Conservation (phyloP, 2,329 filamentous ascomycete species). For the Rhexocercosporidium sp. region DNA sequence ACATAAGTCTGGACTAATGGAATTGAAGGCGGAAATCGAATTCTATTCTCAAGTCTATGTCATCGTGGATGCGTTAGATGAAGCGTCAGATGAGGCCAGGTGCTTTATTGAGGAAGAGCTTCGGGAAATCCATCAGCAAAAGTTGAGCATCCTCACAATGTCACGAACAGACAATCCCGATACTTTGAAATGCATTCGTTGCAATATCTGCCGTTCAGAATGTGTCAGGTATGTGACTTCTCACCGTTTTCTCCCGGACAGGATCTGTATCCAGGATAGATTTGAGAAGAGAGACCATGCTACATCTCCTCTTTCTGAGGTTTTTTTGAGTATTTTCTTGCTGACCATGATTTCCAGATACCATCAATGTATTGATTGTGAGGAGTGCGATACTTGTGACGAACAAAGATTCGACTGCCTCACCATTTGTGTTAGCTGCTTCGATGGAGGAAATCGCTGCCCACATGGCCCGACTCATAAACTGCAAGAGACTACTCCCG, state of each 20-base stretch:
- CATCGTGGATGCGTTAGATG: constrained; percentile 30
- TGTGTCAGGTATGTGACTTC: neutral
- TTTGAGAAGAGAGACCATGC: too few relatives aligned
- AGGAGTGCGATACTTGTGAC: neutral
- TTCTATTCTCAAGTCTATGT: constrained; percentile 30
- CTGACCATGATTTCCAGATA: neutral
- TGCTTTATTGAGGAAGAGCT: constrained; percentile 19
- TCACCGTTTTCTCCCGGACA: neutral
- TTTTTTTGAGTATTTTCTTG: neutral
- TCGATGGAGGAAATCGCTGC: constrained; percentile 5
- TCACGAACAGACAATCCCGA: constrained; percentile 18
- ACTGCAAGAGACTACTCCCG: constrained; percentile 3
- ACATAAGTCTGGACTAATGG: neutral
- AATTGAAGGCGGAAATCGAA: constrained; percentile 12
- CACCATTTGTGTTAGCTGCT: neutral
- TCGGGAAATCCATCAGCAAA: constrained; percentile 4
- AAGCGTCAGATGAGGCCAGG: constrained; percentile 20
- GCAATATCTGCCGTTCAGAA: constrained; percentile 14
- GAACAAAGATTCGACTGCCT: neutral
- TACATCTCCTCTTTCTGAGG: too few relatives aligned
- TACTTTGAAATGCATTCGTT: neutral
- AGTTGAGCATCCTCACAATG: constrained; percentile 25
- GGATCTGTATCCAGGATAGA: too few relatives aligned
- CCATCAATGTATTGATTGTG: constrained; percentile 19
- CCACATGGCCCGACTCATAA: constrained; percentile 14